Conservation (phyloP, 179 eudicot genomes). For the Nepenthes alata region DNA sequence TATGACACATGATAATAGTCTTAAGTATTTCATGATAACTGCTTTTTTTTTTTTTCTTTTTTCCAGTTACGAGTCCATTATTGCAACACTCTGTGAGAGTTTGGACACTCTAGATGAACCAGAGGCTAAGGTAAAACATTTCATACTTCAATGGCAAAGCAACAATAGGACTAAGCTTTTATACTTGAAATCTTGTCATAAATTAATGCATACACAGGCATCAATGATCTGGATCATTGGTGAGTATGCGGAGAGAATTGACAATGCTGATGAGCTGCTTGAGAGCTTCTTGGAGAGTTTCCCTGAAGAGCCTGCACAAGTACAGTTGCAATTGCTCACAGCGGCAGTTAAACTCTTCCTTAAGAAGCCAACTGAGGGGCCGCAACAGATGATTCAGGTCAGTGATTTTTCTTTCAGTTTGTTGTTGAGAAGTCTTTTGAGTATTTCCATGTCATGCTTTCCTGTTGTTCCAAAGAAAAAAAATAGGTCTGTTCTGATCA, state of each 20-base stretch:
- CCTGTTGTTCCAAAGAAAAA: too few species aligned
- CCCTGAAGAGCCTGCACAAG: conserved; percentile 97
- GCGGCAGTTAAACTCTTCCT: conserved; percentile 95
- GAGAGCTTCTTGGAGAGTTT: conserved; percentile 91
- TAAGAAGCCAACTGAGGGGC: conserved; percentile 98
- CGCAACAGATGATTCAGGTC: conserved; percentile 99
- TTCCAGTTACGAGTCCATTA: conserved; percentile 87
- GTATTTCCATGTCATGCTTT: too few species aligned
- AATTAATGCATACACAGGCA: conserved; percentile 37
- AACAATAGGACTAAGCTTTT: background rate
- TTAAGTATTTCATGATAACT: background rate
- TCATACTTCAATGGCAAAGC: background rate
- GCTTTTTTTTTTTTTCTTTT: conserved; percentile 7
- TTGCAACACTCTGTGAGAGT: conserved; percentile 98
- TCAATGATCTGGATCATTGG: conserved; percentile 99
- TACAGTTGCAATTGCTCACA: conserved; percentile 88
- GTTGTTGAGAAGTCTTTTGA: background rate
- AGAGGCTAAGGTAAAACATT: conserved; percentile 71
- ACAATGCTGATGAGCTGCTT: conserved; percentile 96
- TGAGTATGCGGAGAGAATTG: conserved; percentile 99
- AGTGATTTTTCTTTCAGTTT: background rate
- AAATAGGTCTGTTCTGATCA: too few species aligned
- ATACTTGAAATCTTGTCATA: conserved; percentile 1
- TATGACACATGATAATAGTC: background rate
- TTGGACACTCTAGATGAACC: conserved; percentile 98